These are phyloP conservation scores for Candida andamanensis DNA, from an alignment of 805 yeast species.

Conservation along the genomic window DNA sequence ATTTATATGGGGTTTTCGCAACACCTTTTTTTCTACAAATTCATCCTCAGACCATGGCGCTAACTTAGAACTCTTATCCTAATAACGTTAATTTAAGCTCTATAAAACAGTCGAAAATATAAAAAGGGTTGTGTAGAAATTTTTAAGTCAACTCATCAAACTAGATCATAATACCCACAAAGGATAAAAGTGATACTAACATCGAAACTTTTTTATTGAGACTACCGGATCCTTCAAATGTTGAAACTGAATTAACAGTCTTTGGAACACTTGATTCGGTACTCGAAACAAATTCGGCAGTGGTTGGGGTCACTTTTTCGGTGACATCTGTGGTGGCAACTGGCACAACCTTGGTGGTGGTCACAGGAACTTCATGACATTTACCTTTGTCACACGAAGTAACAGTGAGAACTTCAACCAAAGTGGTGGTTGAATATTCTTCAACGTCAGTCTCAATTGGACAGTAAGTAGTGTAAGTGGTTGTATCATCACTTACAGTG, in stretches of 20 bases:
- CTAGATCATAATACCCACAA: too few relatives aligned
- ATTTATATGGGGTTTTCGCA: too few relatives aligned
- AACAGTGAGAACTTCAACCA: constrained; percentile 20
- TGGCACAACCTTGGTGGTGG: constrained; percentile 20
- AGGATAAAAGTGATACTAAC: constrained; percentile 3
- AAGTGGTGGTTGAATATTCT: constrained; percentile 5
- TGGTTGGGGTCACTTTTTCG: background rate
- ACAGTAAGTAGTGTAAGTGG: constrained; percentile 28
- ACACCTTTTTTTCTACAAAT: too few relatives aligned
- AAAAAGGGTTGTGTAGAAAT: too few relatives aligned
- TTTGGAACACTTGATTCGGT: constrained; percentile 2
- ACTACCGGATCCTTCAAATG: constrained; percentile 2
- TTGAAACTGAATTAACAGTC: constrained; percentile 6
- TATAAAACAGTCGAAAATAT: too few relatives aligned
- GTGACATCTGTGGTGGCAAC: constrained; percentile 1
- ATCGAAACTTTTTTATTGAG: constrained; percentile 1
- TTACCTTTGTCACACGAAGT: constrained; percentile 32
- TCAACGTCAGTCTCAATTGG: constrained; percentile 15
- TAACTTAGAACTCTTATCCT: too few relatives aligned
- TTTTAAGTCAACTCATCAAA: too few relatives aligned
- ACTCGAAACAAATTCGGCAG: constrained; percentile 9
- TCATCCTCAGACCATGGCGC: too few relatives aligned
- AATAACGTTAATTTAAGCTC: too few relatives aligned
- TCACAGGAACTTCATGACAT: constrained; percentile 24
- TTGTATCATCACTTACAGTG: constrained; percentile 22